Evolutionary conservation across 164 flowering plant genomes (phyloP).

Genomic region (Aristolochia californica): DNA sequence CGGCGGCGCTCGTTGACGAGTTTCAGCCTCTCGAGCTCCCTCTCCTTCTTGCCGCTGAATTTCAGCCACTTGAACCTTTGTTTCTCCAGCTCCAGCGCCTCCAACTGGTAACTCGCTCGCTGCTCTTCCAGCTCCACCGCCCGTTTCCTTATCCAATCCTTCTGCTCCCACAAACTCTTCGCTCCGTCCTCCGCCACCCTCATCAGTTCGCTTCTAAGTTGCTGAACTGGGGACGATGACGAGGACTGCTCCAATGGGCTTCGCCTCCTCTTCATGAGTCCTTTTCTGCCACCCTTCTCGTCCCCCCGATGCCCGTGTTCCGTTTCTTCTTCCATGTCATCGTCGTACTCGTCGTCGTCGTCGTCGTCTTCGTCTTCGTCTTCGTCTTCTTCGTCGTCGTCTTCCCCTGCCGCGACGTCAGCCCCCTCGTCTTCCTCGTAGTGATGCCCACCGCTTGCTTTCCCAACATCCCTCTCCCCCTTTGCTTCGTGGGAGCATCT

Average conservation of each 20-base stretch:
- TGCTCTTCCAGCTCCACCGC: conserved; percentile 61
- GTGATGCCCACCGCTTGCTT: conserved; percentile 9
- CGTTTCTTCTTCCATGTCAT: conserved; percentile 9
- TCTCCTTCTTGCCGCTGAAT: conserved; percentile 76
- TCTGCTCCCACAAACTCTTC: conserved; percentile 55
- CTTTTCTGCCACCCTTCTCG: conserved; percentile 14
- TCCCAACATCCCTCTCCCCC: conserved; percentile 14
- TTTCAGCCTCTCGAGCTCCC: conserved; percentile 83
- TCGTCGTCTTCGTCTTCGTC: conserved; percentile 28
- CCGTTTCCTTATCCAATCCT: conserved; percentile 51
- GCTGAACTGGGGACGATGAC: conserved; percentile 22
- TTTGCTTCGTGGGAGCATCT: conserved; percentile 29
- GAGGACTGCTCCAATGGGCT: conserved; percentile 2
- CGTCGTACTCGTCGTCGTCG: conserved; percentile 11
- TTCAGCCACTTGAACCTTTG: conserved; percentile 77
- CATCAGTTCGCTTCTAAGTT: conserved; percentile 34
- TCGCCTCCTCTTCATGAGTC: conserved; percentile 22
- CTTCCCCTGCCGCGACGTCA: too few relatives aligned
- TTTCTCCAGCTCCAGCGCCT: conserved; percentile 76
- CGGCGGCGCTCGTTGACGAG: conserved; percentile 53
- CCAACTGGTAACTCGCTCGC: conserved; percentile 34
- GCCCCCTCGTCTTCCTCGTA: conserved; percentile 13
- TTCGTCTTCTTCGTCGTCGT: too few relatives aligned
- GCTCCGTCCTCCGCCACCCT: conserved; percentile 41
- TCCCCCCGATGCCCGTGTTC: conserved; percentile 3